These are phyloP conservation scores for Lenzites betulinus DNA, from an alignment of 768 basidiomycete species.

Conservation along the genomic window DNA sequence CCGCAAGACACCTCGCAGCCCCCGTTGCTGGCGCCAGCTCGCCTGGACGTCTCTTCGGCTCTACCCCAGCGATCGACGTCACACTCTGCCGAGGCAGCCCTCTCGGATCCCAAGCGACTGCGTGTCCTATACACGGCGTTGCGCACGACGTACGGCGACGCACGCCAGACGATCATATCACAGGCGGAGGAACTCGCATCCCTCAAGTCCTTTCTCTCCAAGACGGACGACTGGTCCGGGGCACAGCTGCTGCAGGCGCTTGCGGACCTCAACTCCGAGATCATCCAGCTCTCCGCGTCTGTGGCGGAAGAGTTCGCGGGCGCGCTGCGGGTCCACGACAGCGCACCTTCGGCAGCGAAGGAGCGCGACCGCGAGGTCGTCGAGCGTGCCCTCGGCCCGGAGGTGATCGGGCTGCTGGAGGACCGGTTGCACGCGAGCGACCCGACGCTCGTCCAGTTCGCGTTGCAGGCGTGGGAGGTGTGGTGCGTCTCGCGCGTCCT, in stretches of 20 bases:
- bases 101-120: constrained; percentile 21
- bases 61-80: background rate
- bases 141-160: constrained; percentile 26
- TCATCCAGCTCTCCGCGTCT: constrained; percentile 38
- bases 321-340: constrained; percentile 24
- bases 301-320: constrained; percentile 34
- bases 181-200: constrained; percentile 35
- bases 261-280: constrained; percentile 38
- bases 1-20: constrained; percentile 1
- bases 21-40: background rate
- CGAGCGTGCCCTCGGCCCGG: constrained; percentile 31
- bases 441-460: constrained; percentile 39
- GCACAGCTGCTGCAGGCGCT: constrained; percentile 37
- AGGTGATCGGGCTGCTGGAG: constrained; percentile 32
- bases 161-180: constrained; percentile 28
- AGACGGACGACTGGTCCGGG: constrained; percentile 38
- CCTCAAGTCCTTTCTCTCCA: constrained; percentile 37
- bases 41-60: background rate
- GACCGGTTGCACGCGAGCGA: constrained; percentile 33
- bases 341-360: constrained; percentile 18
- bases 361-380: constrained; percentile 33
- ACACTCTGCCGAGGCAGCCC: constrained; percentile 18
- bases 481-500: constrained; percentile 35
- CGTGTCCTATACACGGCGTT: constrained; percentile 29
- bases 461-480: constrained; percentile 41